Base-by-base conservation (phyloP, 2,329 filamentous ascomycete species). In the Claviceps fusiformis region DNA sequence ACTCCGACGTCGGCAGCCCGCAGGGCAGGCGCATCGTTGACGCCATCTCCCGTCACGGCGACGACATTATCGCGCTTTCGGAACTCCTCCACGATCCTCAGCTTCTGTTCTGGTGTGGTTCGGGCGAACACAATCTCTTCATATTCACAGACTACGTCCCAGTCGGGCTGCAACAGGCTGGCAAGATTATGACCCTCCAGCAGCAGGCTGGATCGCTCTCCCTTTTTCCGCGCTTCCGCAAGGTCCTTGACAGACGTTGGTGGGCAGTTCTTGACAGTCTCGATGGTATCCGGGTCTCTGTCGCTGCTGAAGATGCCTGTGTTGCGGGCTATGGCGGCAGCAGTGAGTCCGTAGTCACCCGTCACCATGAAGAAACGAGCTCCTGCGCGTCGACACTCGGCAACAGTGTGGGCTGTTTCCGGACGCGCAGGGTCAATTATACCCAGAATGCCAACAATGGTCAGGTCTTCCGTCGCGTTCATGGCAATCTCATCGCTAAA, bases 1-100 rank as follows among this genome's bases (percentile, higher is more conserved):
- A 89, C 86, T n/a, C 82, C 82, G 0, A 85, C 81, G 59, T 85
- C 82, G 1, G 82, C 82, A 37, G 80, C 81, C 52, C 82, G 82
- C 39, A 86, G 70, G 2, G 82, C 82, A 0, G 82, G 82, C 0
- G 81, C 82, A 57, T 86, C 82, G 55, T 86, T 85, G 9, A 83
- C 85, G 10, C 82, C 82, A 58, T 89, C 85, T 35, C 85, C 86
- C n/a, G 85, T 88, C 72, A 88, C 86, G 39, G 83, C 85, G 11
- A 81, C 83, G 1, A 78, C 78, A 33, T 81, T 78, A 24, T 78
- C 76, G 15, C 78, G 70, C 24, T 70, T 66, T 59, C 85, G 83
- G 27, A 87, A 75, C 50, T 83, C 82, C 55, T 82, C 79, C 49
- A 89, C 86, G 73, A 88, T 87, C 46, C 83, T 78, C 8, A 86